Base-by-base conservation (phyloP, 805 yeast species). In the Spathaspora girioi region DNA sequence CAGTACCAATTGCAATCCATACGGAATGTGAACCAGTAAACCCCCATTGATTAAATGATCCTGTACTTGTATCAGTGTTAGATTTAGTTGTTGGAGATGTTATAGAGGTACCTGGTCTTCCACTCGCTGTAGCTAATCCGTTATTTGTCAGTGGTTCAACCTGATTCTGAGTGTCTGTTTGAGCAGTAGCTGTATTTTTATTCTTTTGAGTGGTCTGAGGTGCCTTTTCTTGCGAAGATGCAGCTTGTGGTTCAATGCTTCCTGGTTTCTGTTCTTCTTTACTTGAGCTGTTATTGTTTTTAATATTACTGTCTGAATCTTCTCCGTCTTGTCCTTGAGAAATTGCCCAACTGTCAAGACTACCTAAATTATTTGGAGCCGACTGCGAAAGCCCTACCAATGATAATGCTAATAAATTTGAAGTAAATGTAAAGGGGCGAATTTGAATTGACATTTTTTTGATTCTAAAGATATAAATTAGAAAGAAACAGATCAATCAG, bases 11-110 rank as follows among this genome's bases (percentile, higher is more conserved):
- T 2, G 60, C 65, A 18, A 52, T 56, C 78, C 78, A 73, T 3
- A 52, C 53, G 0, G 71, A 65, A 54, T 73, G 74, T 1, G 66
- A 55, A 1, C 78, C 78, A 4, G 73, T 68, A 56, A 73, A 73
- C 1, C 78, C 78, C 66, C 69, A 73, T 53, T 70, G 71, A 59
- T 73, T 73, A 59, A 62, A 73, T 6, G 9, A 40, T 46, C 27
- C 50, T 27, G 52, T 38, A 17, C 41, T 29, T 1, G 62, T 51
- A 15, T 35, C 31, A 12, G 53, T 49, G 20, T 54, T 50, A 35
- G 45, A 48, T 15, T 47, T 50, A 35, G 42, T 26, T n/a, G 29
- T 20, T 29, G 23, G 45, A 45, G 40, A 2, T 17, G 19, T 19
- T 23, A 45, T 29, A 26, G 40, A 35, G 48, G 40, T 2, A 38